Percentiles rank a stretch among this genome's conserved stretches.
These are phyloP conservation scores for Phytophthora ramorum DNA, from an alignment of 352 stramenopile species.

Conservation along the genomic window DNA sequence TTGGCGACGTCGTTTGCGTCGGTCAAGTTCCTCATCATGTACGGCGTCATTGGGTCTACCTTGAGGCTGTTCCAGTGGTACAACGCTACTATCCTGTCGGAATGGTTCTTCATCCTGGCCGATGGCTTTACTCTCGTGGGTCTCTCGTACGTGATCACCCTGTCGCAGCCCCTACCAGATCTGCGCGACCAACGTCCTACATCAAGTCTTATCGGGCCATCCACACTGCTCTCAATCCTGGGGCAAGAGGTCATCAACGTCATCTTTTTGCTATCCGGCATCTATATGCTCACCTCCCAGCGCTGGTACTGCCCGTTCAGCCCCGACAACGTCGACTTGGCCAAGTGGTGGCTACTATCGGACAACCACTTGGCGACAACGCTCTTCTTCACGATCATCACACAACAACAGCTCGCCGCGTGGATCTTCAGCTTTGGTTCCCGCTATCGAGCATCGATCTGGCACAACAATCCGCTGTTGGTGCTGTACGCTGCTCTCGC, in stretches of 20 bases:
- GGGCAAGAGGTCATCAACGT: conserved; percentile 64
- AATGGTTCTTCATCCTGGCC: conserved; percentile 74
- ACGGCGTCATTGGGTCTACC: conserved; percentile 76
- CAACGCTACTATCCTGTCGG: conserved; percentile 66
- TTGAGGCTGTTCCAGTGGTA: conserved; percentile 74
- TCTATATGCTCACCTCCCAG: conserved; percentile 32
- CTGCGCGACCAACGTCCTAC: conserved; percentile 46
- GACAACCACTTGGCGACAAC: conserved; percentile 46
- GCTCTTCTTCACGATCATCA: conserved; percentile 41
- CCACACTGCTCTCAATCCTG: conserved; percentile 49
- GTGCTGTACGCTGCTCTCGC: conserved; percentile 27
- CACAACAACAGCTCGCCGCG: conserved; percentile 33
- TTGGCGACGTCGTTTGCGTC: conserved; percentile 80
- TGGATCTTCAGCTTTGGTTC: conserved; percentile 49
- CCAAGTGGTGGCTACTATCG: conserved; percentile 48
- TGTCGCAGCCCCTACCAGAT: conserved; percentile 52
- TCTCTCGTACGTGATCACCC: conserved; percentile 71
- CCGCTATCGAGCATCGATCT: conserved; percentile 41
- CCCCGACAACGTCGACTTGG: conserved; percentile 37
- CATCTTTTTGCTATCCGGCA: conserved; percentile 42
- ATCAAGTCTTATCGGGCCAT: conserved; percentile 58
- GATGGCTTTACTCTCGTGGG: conserved; percentile 71
- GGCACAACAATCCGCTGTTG: conserved; percentile 43
- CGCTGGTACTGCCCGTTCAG: conserved; percentile 44
- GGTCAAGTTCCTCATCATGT: conserved; percentile 91